phyloP scores from a whole-genome alignment of 208 protist species.

The Acanthamoeba healyi region DNA sequence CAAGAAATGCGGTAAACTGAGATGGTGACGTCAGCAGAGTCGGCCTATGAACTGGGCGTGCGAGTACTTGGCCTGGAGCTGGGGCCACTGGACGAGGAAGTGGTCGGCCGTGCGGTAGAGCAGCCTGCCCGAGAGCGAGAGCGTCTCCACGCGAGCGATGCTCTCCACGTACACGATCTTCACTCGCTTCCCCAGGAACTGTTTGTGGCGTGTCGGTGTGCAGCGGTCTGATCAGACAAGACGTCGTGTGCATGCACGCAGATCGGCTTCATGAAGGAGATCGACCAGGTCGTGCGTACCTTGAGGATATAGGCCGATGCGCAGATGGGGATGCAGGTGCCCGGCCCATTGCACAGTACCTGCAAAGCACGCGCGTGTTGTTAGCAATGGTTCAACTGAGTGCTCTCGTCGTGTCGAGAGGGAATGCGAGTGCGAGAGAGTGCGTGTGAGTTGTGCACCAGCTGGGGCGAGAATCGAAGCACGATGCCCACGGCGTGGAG shows the following conservation, averaged over 20 bases:
- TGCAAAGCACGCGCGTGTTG: constrained; percentile 61
- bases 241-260: no score
- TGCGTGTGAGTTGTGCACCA: constrained; percentile 59
- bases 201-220: background rate
- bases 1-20: no score
- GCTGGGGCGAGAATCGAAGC: constrained; percentile 56
- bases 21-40: background rate
- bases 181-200: constrained; percentile 61
- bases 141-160: constrained; percentile 84
- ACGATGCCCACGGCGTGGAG: constrained; percentile 76
- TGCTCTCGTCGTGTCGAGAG: no score
- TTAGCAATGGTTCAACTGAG: constrained; percentile 71
- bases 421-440: no score
- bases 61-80: constrained; percentile 78
- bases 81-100: constrained; percentile 90
- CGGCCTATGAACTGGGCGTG: constrained; percentile 63
- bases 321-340: constrained; percentile 90
- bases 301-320: constrained; percentile 77
- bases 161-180: constrained; percentile 90
- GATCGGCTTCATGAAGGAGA: no score
- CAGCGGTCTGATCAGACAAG: no score
- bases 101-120: constrained; percentile 80
- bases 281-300: no score
- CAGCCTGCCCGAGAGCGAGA: constrained; percentile 88
- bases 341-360: constrained; percentile 90